These are phyloP conservation scores for Huntiella moniliformis DNA, from an alignment of 2,329 filamentous ascomycete species.

Conservation along the genomic window DNA sequence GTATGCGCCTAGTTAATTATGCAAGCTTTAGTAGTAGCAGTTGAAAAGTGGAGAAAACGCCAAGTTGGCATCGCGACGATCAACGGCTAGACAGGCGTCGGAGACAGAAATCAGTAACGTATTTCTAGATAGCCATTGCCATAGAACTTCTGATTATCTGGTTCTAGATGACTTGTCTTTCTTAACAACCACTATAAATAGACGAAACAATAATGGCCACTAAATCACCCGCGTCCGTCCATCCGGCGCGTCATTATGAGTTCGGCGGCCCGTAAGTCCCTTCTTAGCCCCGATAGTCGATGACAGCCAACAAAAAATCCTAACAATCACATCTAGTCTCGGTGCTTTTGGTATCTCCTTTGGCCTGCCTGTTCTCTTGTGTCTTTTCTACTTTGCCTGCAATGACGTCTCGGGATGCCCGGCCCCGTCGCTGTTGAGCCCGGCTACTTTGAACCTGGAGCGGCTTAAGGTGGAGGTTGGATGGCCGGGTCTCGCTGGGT, in stretches of 20 bases:
- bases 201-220: constrained; percentile 8
- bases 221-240: constrained; percentile 13
- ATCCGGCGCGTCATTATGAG: constrained; percentile 27
- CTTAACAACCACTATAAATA: not conserved
- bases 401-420: constrained; percentile 89
- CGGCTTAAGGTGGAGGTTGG: constrained; percentile 63
- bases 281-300: not conserved
- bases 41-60: too few species aligned
- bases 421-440: constrained; percentile 58
- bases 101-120: too few species aligned
- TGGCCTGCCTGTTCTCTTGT: constrained; percentile 60
- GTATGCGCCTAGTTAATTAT: too few species aligned
- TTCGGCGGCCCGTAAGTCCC: constrained; percentile 31
- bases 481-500: constrained; percentile 58
- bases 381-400: constrained; percentile 66
- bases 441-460: constrained; percentile 49
- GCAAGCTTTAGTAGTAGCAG: too few species aligned
- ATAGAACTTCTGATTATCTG: not conserved
- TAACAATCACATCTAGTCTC: constrained; percentile 29
- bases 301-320: constrained; percentile 3
- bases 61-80: too few species aligned
- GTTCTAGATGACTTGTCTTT: not conserved
- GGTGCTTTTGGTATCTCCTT: constrained; percentile 65
- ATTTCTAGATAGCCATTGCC: not conserved
- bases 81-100: too few species aligned